A percentile compares a stretch with the other conserved stretches of the same genome.
phyloP scores from a whole-genome alignment of 1,284 basidiomycete genomes.

The Mycena sp. region DNA sequence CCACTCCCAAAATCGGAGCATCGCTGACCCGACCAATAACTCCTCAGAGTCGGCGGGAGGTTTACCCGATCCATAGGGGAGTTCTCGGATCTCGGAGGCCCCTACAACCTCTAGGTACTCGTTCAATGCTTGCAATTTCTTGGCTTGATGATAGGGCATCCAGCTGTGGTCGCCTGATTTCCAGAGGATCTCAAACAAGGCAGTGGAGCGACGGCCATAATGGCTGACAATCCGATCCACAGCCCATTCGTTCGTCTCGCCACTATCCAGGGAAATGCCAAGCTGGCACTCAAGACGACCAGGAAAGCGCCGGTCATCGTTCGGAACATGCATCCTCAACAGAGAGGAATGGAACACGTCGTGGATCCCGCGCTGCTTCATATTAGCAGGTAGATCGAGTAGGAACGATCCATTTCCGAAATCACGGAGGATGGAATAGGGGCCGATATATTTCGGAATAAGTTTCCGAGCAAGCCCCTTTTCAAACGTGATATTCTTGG shows the following conservation, averaged over 20 bases:
- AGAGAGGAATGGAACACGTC: slow-evolving; percentile 36
- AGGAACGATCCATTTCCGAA: slow-evolving; percentile 44
- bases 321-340: slow-evolving; percentile 33
- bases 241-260: slow-evolving; percentile 34
- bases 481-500: slow-evolving; percentile 37
- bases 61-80: no score
- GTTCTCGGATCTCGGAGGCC: no score
- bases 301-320: slow-evolving; percentile 36
- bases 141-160: slow-evolving; percentile 30
- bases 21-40: no score
- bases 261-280: slow-evolving; percentile 17
- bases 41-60: no score
- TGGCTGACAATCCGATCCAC: slow-evolving; percentile 36
- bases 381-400: slow-evolving; percentile 42
- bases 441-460: slow-evolving; percentile 17
- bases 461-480: slow-evolving; percentile 12
- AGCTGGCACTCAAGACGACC: slow-evolving; percentile 31
- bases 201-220: slow-evolving; percentile 29
- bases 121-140: background rate
- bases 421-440: slow-evolving; percentile 34
- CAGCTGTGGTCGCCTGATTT: slow-evolving; percentile 39
- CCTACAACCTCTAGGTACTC: slow-evolving; percentile 32
- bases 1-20: no score
- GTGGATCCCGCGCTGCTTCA: slow-evolving; percentile 41
- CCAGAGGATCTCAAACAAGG: slow-evolving; percentile 39